A percentile compares a stretch with the other conserved stretches of the same genome.
Evolutionary conservation across 495 filamentous ascomycete species (phyloP).

Genomic region (Letharia lupina): DNA sequence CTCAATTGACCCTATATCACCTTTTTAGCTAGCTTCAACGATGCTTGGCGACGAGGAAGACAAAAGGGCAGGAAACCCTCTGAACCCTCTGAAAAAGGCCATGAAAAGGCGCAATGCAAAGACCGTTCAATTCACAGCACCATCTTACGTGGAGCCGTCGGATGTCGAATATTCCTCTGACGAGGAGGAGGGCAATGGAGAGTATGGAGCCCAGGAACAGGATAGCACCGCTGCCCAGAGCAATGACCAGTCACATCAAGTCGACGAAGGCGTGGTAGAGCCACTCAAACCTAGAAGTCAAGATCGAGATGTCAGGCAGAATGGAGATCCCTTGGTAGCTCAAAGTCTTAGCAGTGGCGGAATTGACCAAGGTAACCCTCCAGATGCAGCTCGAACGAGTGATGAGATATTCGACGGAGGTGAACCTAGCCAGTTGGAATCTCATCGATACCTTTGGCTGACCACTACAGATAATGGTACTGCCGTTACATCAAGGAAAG

Average conservation of each 20-base stretch:
- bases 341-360: constrained; percentile 21
- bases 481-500: constrained; percentile 66
- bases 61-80: constrained; percentile 80
- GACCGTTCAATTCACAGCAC: constrained; percentile 77
- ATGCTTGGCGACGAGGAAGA: constrained; percentile 59
- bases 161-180: constrained; percentile 84
- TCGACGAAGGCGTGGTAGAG: constrained; percentile 40
- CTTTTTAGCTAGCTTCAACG: constrained; percentile 66
- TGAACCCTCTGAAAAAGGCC: constrained; percentile 81
- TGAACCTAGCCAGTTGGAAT: constrained; percentile 27
- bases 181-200: constrained; percentile 61
- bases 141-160: constrained; percentile 84
- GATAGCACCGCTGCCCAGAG: constrained; percentile 28
- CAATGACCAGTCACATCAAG: constrained; percentile 23
- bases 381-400: constrained; percentile 45
- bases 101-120: constrained; percentile 83
- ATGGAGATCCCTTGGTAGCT: constrained; percentile 10
- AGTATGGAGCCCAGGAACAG: constrained; percentile 31
- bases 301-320: constrained; percentile 14
- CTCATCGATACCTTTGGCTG: constrained; percentile 7
- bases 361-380: constrained; percentile 28
- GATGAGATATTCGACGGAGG: constrained; percentile 57
- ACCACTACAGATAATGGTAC: constrained; percentile 40
- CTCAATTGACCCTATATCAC: constrained; percentile 6
- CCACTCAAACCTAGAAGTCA: constrained; percentile 34